Percentiles rank a stretch among this genome's conserved stretches.
Conservation (phyloP, 495 filamentous ascomycete genomes). For the Hyaloscypha hepaticicola region DNA sequence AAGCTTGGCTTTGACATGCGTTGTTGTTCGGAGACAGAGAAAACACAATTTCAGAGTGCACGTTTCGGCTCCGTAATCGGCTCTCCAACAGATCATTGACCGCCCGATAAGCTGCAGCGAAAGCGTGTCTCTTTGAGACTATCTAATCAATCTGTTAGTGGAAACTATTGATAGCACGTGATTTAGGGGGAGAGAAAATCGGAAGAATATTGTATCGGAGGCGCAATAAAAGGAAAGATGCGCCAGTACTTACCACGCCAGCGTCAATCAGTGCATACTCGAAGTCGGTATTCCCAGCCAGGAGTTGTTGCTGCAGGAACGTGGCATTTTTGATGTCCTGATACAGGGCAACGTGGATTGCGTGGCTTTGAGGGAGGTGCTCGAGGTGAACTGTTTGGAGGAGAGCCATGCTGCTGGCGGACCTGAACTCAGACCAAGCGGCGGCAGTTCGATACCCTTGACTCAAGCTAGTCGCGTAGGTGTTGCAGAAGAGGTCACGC, state of each 20-base stretch:
- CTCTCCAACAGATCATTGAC: constrained; percentile 59
- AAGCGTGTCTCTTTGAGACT: constrained; percentile 36
- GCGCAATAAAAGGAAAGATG: constrained; percentile 6
- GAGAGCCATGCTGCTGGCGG: constrained; percentile 22
- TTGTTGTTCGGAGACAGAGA: constrained; percentile 83
- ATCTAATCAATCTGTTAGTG: constrained; percentile 20
- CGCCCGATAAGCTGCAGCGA: constrained; percentile 78
- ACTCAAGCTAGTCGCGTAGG: not conserved
- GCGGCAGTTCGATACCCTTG: not conserved
- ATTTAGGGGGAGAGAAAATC: not conserved
- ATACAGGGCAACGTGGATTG: constrained; percentile 72
- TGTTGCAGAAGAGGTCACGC: not conserved
- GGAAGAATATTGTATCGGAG: not conserved
- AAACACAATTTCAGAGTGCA: constrained; percentile 92
- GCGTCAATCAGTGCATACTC: constrained; percentile 96
- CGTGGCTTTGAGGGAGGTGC: constrained; percentile 63
- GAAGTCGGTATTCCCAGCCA: constrained; percentile 76
- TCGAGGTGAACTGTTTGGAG: constrained; percentile 55
- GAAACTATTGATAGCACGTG: constrained; percentile 18
- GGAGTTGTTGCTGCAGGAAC: constrained; percentile 75
- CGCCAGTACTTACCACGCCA: constrained; percentile 50
- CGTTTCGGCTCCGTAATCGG: constrained; percentile 74
- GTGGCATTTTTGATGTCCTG: constrained; percentile 70
- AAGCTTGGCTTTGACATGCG: constrained; percentile 36
- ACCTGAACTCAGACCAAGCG: not conserved